Base-by-base conservation (phyloP, 129 eudicot genomes). In the Flaveria sonorensis region DNA sequence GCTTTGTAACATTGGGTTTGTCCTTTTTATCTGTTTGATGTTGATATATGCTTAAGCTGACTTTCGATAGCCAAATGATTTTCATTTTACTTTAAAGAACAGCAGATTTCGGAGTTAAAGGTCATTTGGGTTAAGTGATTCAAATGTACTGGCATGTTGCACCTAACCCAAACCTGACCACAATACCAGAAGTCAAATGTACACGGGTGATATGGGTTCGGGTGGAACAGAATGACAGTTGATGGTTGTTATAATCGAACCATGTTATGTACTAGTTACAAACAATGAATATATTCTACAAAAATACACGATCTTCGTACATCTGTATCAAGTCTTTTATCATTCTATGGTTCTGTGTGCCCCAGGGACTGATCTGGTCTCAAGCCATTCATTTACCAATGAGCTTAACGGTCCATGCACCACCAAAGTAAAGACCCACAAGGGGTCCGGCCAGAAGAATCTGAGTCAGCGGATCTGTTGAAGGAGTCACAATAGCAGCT, bases 381-480 rank as follows among this genome's bases (percentile, higher is more conserved):
- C 28, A 46, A 67, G 12, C 80, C 64, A 68, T 63, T 86, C 79
- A 93, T 74, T 93, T 89, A 7, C 98, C 98, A 1, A 81, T 86
- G 67, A 87, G 85, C 91, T 91, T 93, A 56, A 93, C 98, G 10
- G 83, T 83, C 86, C 87, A 89, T 26, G 98, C 98, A 42, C 98
- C 98, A 42, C 97, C 98, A 55, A 93, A 88, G 84, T 93, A 93
- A 63, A 93, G 96, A 56, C 97, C 98, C 77, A 93, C 66, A 68
- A 93, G 98, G 48, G 98, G 98, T 23, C 97, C 98, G 1, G 98
- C 98, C 20, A 93, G 85, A 85, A 93, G 98, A 82, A 93, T 68
- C 80, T 93, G 98, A 7, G 98, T 93, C 50, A 93, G 82, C 75
- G 98, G 98, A 84, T 91, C 98, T 0, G 98, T 93, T 20, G 98